phyloP scores from a whole-genome alignment of 2,329 filamentous ascomycete species.

The Penicillium expansum region DNA sequence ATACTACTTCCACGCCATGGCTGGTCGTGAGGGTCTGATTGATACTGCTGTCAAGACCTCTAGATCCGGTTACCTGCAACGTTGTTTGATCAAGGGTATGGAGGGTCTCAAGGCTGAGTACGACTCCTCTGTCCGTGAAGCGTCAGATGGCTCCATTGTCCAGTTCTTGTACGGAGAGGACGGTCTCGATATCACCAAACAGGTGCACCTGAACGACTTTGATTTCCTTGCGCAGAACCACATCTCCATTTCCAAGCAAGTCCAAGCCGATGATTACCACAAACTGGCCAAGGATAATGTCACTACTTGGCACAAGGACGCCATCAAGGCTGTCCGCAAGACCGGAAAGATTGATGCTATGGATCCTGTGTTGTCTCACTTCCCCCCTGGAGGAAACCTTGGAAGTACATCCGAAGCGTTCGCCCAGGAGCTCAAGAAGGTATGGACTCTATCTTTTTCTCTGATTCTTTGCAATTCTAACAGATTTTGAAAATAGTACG shows the following conservation, averaged over 20 bases:
- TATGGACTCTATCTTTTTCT: conserved; percentile 29
- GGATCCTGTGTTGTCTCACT: conserved; percentile 72
- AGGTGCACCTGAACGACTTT: conserved; percentile 87
- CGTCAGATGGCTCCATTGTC: conserved; percentile 82
- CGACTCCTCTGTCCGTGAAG: conserved; percentile 86
- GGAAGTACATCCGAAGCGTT: conserved; percentile 91
- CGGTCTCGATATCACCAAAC: conserved; percentile 88
- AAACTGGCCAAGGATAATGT: conserved; percentile 66
- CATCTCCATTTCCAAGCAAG: conserved; percentile 71
- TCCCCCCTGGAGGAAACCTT: conserved; percentile 72
- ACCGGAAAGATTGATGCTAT: conserved; percentile 63
- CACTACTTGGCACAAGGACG: conserved; percentile 58
- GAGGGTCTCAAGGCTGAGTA: conserved; percentile 91
- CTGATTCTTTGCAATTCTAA: conserved; percentile 16
- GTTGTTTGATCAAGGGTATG: conserved; percentile 98
- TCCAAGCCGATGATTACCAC: conserved; percentile 61
- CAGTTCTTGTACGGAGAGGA: conserved; percentile 98
- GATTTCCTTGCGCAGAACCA: conserved; percentile 87
- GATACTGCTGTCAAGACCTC: conserved; percentile 99
- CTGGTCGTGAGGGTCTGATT: conserved; percentile 94
- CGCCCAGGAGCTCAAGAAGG: conserved; percentile 64
- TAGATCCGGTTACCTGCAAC: conserved; percentile 90
- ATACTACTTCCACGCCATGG: conserved; percentile 99
- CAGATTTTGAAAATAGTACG: conserved; percentile 54
- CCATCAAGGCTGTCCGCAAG: conserved; percentile 78